Evolutionary conservation across 192 early-diverging fungal genomes (phyloP).

Genomic region (Geranomyces michiganensis): DNA sequence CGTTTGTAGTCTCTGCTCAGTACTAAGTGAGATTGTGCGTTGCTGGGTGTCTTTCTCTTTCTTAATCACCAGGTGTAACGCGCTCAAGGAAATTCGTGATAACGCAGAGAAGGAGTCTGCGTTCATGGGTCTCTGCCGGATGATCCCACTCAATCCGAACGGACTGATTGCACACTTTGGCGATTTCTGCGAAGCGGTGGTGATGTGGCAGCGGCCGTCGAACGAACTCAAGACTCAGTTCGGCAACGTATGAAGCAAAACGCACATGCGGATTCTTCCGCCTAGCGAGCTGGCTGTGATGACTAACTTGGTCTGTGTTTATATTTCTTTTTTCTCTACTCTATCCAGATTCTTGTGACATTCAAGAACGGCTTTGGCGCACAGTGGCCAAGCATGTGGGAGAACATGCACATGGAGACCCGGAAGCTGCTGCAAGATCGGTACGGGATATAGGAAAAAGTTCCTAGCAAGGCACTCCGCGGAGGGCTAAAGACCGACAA

Average conservation of each 20-base stretch:
- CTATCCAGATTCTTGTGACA: conserved; percentile 46
- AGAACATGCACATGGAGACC: neutral
- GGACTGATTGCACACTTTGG: conserved; percentile 42
- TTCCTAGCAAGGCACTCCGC: too few relatives aligned
- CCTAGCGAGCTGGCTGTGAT: too few relatives aligned
- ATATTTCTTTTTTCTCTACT: neutral
- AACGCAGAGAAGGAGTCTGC: conserved; percentile 96
- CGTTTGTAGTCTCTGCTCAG: too few relatives aligned
- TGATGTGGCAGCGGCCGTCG: conserved; percentile 33
- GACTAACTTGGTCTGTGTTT: neutral
- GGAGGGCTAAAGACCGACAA: too few relatives aligned
- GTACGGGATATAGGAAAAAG: conserved; percentile 11
- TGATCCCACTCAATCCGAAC: conserved; percentile 90
- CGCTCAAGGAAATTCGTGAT: conserved; percentile 81
- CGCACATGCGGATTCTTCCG: too few relatives aligned
- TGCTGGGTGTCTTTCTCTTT: neutral
- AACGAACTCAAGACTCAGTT: conserved; percentile 38
- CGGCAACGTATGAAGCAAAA: conserved; percentile 22
- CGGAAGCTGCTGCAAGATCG: neutral
- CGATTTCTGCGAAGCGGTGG: conserved; percentile 47
- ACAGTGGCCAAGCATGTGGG: conserved; percentile 57
- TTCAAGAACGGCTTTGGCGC: conserved; percentile 69
- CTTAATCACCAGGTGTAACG: conserved; percentile 46
- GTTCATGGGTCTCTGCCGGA: conserved; percentile 92
- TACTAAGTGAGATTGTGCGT: neutral